phyloP scores from a whole-genome alignment of 176 grass and related monocot genomes.

The Triticum monococcum region DNA sequence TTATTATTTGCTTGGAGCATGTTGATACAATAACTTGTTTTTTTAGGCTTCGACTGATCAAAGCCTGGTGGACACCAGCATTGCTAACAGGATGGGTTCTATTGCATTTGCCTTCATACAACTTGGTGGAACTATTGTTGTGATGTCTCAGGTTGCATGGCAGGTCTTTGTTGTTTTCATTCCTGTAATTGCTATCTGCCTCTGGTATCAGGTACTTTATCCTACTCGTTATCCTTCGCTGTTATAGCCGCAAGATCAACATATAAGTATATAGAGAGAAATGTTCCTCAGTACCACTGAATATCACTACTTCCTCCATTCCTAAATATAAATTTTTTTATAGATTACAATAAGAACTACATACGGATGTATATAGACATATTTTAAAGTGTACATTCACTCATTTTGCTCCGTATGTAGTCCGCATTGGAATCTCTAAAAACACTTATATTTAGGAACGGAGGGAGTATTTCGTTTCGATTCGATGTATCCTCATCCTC shows the following conservation, averaged over 20 bases:
- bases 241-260: neutral
- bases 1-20: neutral
- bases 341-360: too few species aligned
- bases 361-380: too few species aligned
- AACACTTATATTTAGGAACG: too few species aligned
- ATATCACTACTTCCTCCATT: neutral
- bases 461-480: neutral
- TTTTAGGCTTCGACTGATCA: constrained; percentile 57
- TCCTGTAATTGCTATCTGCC: neutral
- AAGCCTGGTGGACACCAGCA: constrained; percentile 40
- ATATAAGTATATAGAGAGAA: neutral
- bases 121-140: constrained; percentile 38
- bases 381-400: too few species aligned
- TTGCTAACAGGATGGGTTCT: constrained; percentile 30
- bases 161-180: constrained; percentile 48
- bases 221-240: neutral
- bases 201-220: constrained; percentile 20
- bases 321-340: too few species aligned
- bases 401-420: too few species aligned
- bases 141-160: constrained; percentile 69
- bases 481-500: neutral
- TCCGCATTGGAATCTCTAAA: too few species aligned
- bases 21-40: neutral
- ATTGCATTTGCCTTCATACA: constrained; percentile 46
- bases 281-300: neutral